Evolutionary conservation across 805 yeast species (phyloP).

Genomic region (Lachancea mirantina): DNA sequence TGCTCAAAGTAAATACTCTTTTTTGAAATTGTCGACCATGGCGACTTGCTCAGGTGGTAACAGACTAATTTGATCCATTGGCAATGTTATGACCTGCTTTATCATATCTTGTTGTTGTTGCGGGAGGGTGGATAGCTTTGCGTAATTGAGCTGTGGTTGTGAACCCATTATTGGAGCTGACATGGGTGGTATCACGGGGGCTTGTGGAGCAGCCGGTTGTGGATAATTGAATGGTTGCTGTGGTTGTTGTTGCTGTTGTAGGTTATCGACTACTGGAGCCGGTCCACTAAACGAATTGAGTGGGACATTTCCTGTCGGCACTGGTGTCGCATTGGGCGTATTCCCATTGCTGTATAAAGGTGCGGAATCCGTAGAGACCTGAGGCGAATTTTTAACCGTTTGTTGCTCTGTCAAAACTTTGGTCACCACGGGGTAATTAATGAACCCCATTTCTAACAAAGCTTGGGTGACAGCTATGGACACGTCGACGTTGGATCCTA

Average conservation of each 20-base stretch:
- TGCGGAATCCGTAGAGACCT: background rate
- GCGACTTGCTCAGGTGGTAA: conserved; percentile 7
- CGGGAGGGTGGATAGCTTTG: conserved; percentile 45
- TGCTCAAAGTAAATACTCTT: conserved; percentile 6
- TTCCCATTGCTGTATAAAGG: conserved; percentile 6
- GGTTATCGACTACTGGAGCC: too few species aligned
- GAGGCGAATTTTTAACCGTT: conserved; percentile 8
- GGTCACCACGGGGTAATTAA: conserved; percentile 60
- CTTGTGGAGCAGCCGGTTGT: conserved; percentile 13
- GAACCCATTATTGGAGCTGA: conserved; percentile 11
- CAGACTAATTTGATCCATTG: conserved; percentile 8
- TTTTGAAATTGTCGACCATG: conserved; percentile 10
- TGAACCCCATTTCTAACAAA: conserved; percentile 66
- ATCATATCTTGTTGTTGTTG: conserved; percentile 52
- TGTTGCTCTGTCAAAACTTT: conserved; percentile 36
- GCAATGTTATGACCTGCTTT: conserved; percentile 11
- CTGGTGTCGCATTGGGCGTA: conserved; percentile 7
- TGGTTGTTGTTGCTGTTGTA: conserved; percentile 12
- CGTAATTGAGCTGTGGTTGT: conserved; percentile 40
- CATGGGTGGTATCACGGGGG: conserved; percentile 11
- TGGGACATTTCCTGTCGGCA: conserved; percentile 10
- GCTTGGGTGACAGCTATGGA: conserved; percentile 70
- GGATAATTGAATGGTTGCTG: conserved; percentile 12
- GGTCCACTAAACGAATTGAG: conserved; percentile 5
- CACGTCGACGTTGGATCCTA: conserved; percentile 45